Evolutionary conservation across 345 rosid species (phyloP), one percentile per base, ranked within the genome.

Genomic region (Sonneratia caseolaris): DNA sequence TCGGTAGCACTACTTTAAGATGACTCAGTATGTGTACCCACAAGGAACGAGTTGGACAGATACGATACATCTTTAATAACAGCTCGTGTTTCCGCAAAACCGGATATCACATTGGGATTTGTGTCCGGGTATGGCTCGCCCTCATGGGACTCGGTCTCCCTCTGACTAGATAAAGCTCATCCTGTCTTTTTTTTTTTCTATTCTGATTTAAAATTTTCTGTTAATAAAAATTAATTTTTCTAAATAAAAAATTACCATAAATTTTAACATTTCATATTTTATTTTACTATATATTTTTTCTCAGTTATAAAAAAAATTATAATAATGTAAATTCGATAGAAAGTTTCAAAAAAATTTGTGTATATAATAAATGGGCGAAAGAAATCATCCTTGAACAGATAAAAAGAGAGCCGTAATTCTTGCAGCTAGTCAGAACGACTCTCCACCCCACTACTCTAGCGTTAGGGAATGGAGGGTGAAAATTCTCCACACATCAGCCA

Each of bases 71-170:
- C 32, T 27, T 27, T 27, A 27, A 0, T 27, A 0, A 27, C 32
- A 1, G 32, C 32, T 27, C 32, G 32, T 27, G 32, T 27, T 27
- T 27, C 32, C 32, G 32, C 32, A 27, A 27, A 27, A 27, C 32
- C 32, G 0, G 32, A 27, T 27, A 27, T 27, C 35, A 37, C 71
- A 24, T 81, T 3, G 87, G 87, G 87, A 84, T 84, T 74, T 64
- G 78, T 59, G 75, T 69, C 45, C 37, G 71, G 22, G 37, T 40
- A 40, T 40, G 43, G 43, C 43, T 40, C 43, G 43, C 9, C 43
- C 43, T 40, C 64, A 59, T 22, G 24, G 64, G 64, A 59, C 35
- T 59, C 64, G 64, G 64, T 59, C 64, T 6, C 64, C 64, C 35
- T 59, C 64, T 22, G 36, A 22, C 64, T 59, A 59, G 24, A 59